phyloP scores from a whole-genome alignment of 2,329 filamentous ascomycete genomes.

The Fusarium sp. region DNA sequence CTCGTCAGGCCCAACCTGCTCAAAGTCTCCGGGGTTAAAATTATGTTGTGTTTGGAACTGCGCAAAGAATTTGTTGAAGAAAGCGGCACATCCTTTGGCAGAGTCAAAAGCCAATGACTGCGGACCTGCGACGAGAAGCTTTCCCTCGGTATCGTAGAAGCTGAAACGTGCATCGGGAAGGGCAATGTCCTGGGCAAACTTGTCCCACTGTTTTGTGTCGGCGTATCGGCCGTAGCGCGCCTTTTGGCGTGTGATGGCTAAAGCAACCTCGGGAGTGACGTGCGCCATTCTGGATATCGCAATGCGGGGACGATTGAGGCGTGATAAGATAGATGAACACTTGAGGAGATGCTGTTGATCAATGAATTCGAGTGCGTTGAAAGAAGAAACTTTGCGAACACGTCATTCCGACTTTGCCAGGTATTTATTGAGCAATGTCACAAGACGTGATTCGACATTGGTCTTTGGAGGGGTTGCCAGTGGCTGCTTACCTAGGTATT shows the following conservation, averaged over 20 bases:
- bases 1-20: constrained; percentile 39
- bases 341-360: neutral
- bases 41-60: constrained; percentile 40
- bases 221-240: constrained; percentile 43
- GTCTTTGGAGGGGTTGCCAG: neutral
- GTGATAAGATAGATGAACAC: too few relatives aligned
- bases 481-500: neutral
- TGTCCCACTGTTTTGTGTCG: constrained; percentile 44
- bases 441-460: neutral
- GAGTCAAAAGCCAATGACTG: constrained; percentile 6
- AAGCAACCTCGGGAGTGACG: constrained; percentile 37
- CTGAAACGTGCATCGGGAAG: constrained; percentile 37
- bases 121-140: constrained; percentile 1
- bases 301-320: neutral
- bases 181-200: constrained; percentile 36
- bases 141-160: constrained; percentile 27
- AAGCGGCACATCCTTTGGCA: constrained; percentile 21
- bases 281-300: constrained; percentile 19
- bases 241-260: constrained; percentile 44
- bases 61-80: constrained; percentile 35
- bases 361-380: neutral
- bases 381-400: neutral
- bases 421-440: neutral
- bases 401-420: neutral
- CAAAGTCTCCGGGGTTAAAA: constrained; percentile 41